A percentile compares a stretch with the other conserved stretches of the same genome.
Conservation (phyloP, 2,329 filamentous ascomycete species). For the Alternaria sp. region DNA sequence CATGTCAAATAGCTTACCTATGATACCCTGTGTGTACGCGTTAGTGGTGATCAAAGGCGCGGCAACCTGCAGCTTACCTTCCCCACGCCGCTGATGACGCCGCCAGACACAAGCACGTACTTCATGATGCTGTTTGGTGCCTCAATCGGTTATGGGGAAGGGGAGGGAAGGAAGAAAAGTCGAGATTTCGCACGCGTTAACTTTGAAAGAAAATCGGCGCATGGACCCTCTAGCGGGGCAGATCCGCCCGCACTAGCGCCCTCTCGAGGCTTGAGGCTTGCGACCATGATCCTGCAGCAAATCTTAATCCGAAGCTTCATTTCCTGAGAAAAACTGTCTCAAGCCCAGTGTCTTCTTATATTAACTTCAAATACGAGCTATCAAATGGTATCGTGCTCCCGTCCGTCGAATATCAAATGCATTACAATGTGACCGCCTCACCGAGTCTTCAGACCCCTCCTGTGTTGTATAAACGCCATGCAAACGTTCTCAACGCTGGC, state of each 20-base stretch:
- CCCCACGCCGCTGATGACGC: slow-evolving; percentile 53
- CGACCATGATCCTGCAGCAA: slow-evolving; percentile 21
- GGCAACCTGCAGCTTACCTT: slow-evolving; percentile 52
- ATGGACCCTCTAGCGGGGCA: slow-evolving; percentile 19
- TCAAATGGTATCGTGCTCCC: slow-evolving; percentile 47
- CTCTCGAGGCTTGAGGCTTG: slow-evolving; percentile 16
- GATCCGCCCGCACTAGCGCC: slow-evolving; percentile 7
- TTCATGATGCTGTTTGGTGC: slow-evolving; percentile 67
- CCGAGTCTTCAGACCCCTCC: slow-evolving; percentile 1
- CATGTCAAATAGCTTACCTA: slow-evolving; percentile 57
- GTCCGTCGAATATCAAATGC: slow-evolving; percentile 36
- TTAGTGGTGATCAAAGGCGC: slow-evolving; percentile 30
- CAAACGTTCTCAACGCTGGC: slow-evolving; percentile 10
- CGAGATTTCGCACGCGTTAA: slow-evolving; percentile 26
- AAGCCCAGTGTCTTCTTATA: slow-evolving; percentile 2
- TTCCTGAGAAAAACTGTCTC: not conserved
- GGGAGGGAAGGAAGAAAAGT: slow-evolving; percentile 49
- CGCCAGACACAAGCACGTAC: slow-evolving; percentile 81
- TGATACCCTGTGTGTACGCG: slow-evolving; percentile 62
- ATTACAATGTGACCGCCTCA: slow-evolving; percentile 31
- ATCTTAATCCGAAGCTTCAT: slow-evolving; percentile 28
- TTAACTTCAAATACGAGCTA: slow-evolving; percentile 33
- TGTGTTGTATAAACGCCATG: slow-evolving; percentile 7
- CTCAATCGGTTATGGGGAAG: slow-evolving; percentile 50
- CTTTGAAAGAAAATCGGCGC: slow-evolving; percentile 39